Evolutionary conservation across 306 rosid species (phyloP).

Genomic region (Ormosia emarginata): DNA sequence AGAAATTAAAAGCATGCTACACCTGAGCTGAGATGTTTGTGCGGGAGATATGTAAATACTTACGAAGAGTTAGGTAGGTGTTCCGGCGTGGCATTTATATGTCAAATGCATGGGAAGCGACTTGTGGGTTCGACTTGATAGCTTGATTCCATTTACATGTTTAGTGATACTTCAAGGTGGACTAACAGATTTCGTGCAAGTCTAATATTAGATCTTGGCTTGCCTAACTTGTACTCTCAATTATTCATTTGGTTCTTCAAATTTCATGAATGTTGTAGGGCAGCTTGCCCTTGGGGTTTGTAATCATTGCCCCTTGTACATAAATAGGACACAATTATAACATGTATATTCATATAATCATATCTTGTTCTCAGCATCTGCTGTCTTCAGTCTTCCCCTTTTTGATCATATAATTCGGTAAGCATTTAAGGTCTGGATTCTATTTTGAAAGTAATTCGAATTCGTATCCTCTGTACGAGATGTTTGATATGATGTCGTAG

Average conservation of each 20-base stretch:
- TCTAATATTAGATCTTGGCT: slow-evolving; percentile 25
- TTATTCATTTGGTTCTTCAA: slow-evolving; percentile 11
- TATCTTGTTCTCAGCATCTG: not conserved
- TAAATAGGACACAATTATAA: slow-evolving; percentile 9
- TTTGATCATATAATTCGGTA: not conserved
- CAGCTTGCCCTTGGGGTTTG: not conserved
- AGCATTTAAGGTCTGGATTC: not conserved
- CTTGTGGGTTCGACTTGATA: not conserved
- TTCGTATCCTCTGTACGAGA: not conserved
- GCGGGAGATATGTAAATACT: slow-evolving; percentile 7
- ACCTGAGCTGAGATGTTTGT: slow-evolving; percentile 7
- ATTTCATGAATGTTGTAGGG: not conserved
- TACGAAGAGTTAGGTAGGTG: slow-evolving; percentile 19
- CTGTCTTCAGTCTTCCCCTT: not conserved
- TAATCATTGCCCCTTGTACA: slow-evolving; percentile 13
- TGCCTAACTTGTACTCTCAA: not conserved
- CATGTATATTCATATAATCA: not conserved
- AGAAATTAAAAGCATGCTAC: slow-evolving; percentile 53
- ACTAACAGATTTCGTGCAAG: slow-evolving; percentile 22
- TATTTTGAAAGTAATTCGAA: not conserved
- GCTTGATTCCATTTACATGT: not conserved
- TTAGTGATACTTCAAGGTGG: not conserved
- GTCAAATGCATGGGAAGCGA: slow-evolving; percentile 15
- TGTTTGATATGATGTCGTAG: not conserved
- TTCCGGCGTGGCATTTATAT: not conserved